These are phyloP conservation scores for Cucurbita moschata DNA, from an alignment of 306 rosid species.

Conservation along the genomic window DNA sequence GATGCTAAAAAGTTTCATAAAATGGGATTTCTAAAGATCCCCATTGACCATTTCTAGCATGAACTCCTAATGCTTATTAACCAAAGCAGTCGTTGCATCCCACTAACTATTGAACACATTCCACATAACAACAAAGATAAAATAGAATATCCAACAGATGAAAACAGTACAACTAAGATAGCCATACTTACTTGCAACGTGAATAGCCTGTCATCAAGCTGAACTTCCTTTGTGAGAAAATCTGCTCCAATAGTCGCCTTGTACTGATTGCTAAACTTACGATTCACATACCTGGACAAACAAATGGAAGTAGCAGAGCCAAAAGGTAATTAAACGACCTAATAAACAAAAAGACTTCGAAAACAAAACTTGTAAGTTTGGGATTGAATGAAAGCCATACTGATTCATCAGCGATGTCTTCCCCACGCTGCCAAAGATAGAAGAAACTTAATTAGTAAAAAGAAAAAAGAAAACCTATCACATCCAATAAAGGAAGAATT, in stretches of 20 bases:
- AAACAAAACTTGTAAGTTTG: slow-evolving; percentile 13
- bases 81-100: background rate
- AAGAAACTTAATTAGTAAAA: background rate
- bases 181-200: slow-evolving; percentile 68
- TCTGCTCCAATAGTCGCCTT: slow-evolving; percentile 99
- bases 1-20: background rate
- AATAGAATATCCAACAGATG: background rate
- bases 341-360: background rate
- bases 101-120: background rate
- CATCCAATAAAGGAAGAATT: background rate
- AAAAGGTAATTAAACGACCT: background rate
- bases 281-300: slow-evolving; percentile 76
- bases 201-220: slow-evolving; percentile 92
- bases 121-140: background rate
- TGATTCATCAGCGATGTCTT: slow-evolving; percentile 98
- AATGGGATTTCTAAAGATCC: background rate
- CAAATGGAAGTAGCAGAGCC: background rate
- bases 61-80: background rate
- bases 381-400: slow-evolving; percentile 27
- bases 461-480: background rate
- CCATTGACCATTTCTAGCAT: background rate
- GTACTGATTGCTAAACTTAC: slow-evolving; percentile 96
- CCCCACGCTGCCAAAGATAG: slow-evolving; percentile 68
- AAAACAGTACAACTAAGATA: background rate
- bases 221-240: slow-evolving; percentile 98